Evolutionary conservation across 2,329 filamentous ascomycete species (phyloP).

Genomic region (Scortechinia acanthostroma): DNA sequence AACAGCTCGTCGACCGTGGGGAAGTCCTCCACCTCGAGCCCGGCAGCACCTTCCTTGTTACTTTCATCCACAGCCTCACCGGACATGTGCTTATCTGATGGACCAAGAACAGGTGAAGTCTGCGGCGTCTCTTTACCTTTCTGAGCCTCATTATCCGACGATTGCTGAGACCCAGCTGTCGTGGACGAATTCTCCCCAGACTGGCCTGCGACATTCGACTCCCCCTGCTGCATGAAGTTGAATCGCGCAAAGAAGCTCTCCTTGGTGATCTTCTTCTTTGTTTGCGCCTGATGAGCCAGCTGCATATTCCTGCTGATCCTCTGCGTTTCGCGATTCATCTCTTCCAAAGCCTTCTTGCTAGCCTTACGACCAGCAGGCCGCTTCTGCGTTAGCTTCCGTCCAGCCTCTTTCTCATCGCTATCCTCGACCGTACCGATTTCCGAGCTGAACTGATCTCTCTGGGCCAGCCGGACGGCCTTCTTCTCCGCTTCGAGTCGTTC

Average conservation of each 20-base stretch:
- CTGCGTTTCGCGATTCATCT: slow-evolving; percentile 60
- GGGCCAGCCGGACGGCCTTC: slow-evolving; percentile 16
- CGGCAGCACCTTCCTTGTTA: background rate
- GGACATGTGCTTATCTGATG: background rate
- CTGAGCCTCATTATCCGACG: background rate
- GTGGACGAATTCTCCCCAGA: slow-evolving; percentile 16
- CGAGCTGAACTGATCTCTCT: slow-evolving; percentile 1
- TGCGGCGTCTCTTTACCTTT: background rate
- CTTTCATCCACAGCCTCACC: background rate
- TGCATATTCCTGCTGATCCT: slow-evolving; percentile 59
- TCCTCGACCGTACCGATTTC: slow-evolving; percentile 22
- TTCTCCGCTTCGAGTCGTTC: slow-evolving; percentile 30
- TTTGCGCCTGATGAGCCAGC: slow-evolving; percentile 54
- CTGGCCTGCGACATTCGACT: slow-evolving; percentile 4
- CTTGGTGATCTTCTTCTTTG: slow-evolving; percentile 56
- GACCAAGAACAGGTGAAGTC: background rate
- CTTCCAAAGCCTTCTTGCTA: slow-evolving; percentile 57
- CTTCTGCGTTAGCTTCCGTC: slow-evolving; percentile 34
- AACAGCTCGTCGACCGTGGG: background rate
- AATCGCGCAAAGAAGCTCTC: slow-evolving; percentile 51
- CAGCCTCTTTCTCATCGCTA: slow-evolving; percentile 25
- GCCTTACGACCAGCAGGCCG: slow-evolving; percentile 51
- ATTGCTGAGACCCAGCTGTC: slow-evolving; percentile 18
- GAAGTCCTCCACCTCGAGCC: background rate
- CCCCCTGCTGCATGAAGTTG: slow-evolving; percentile 31